Base-by-base conservation (phyloP, 176 grass and related monocot genomes). In the Carex kokanica region DNA sequence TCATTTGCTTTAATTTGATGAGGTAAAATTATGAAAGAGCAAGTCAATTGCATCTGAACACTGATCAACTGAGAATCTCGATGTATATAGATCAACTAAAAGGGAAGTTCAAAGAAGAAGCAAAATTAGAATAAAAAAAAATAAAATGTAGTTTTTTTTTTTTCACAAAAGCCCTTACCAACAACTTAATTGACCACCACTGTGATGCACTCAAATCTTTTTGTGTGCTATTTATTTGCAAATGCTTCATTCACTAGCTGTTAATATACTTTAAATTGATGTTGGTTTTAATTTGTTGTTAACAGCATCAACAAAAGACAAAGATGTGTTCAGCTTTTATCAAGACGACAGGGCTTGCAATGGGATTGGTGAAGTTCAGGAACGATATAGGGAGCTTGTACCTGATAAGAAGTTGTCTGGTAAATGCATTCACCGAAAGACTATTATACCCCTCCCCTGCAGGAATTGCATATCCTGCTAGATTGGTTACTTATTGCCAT, bases 321-420 rank as follows among this genome's bases (percentile, higher is more conserved):
- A 41, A 67, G 3, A 78, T 5, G 91, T 91, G 23, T 93, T 96
- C 88, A 84, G 78, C 78, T 96, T 93, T 81, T 72, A 86, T 84
- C 2, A 5, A 23, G 20, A 88, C 10, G 68, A 18, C 5, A 60
- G 82, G 5, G 36, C 62, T 0, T 96, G 93, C 85, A 62, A 64
- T 16, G 83, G 75, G 3, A 9, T 86, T 67, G 11, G 20, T 14
- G 91, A 93, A 81, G 85, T 66, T 17, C 87, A 88, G 82, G 60
- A 31, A 85, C 71, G 85, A 60, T 97, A 97, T 60, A 88, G 75
- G 79, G 90, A 86, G 60, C 87, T 93, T 36, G 51, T 72, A 6
- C 57, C 85, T 8, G 2, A 12, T 3, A 65, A 81, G 3, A 59
- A 21, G 20, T 86, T 96, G 43, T 90, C 93, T 40, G 93, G 93